Percentiles rank a stretch among this genome's conserved stretches.
These are phyloP conservation scores for Chlamydomonas schloesseri DNA, from an alignment of 139 green algal species.

Conservation along the genomic window DNA sequence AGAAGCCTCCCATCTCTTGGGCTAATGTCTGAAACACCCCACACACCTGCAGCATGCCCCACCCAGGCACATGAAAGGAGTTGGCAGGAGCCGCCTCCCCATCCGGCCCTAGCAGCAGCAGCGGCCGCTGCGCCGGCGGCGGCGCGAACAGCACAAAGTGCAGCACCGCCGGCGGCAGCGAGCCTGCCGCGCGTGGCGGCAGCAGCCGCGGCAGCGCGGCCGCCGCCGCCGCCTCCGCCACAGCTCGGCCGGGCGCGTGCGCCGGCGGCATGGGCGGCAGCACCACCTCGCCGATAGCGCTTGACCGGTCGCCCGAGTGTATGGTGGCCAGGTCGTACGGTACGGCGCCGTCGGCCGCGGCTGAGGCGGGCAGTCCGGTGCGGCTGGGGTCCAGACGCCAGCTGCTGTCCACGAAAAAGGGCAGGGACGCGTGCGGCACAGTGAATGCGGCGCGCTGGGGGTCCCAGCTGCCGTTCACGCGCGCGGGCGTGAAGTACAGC, in stretches of 20 bases:
- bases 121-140: slow-evolving; percentile 34
- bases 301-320: background rate
- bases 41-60: slow-evolving; percentile 54
- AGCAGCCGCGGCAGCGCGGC: background rate
- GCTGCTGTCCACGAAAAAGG: slow-evolving; percentile 46
- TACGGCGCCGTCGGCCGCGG: background rate
- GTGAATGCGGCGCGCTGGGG: background rate
- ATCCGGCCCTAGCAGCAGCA: slow-evolving; percentile 35
- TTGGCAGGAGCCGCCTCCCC: slow-evolving; percentile 20
- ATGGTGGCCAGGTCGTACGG: slow-evolving; percentile 24
- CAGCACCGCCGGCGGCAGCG: slow-evolving; percentile 41
- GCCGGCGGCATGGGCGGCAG: background rate
- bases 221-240: background rate
- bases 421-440: slow-evolving; percentile 34
- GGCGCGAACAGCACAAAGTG: slow-evolving; percentile 60
- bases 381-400: slow-evolving; percentile 52
- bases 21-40: too few relatives aligned
- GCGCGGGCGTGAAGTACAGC: slow-evolving; percentile 46
- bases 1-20: too few relatives aligned
- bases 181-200: background rate
- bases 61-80: slow-evolving; percentile 42
- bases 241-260: background rate
- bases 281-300: slow-evolving; percentile 1
- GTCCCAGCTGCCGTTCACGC: slow-evolving; percentile 36
- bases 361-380: slow-evolving; percentile 5